Evolutionary conservation across 495 filamentous ascomycete genomes (phyloP), one percentile per base, ranked within the genome.

Genomic region (Copromyces sp.): DNA sequence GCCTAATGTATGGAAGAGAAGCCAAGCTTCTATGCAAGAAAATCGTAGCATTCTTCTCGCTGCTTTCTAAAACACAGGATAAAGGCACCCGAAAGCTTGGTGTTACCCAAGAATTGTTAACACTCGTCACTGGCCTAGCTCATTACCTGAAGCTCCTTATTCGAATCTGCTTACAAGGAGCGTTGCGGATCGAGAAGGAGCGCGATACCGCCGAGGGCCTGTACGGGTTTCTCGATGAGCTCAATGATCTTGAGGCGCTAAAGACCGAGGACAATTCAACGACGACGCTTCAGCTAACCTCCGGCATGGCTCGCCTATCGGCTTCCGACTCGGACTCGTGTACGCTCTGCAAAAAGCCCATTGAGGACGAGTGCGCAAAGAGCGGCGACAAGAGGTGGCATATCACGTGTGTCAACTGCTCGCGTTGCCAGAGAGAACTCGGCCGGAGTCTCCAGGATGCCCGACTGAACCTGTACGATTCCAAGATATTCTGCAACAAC

Each of bases 111-210:
- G 96, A 98, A 78, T 86, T 99, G 32, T 84, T 99, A 16, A 95
- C 94, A 12, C 86, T 99, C 16, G 96, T 99, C 68, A 99, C 96
- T 14, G 95, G 96, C 29, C 89, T 99, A 39, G 96, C 96, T 17
- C 96, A 99, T 82, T 99, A 99, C 78, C 88, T 99, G 29, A 99
- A 99, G 80, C 92, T 99, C 69, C 88, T 99, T 68, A 98, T 99
- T 74, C 90, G 96, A 24, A 99, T 98, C 73, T 96, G 95, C 76
- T 86, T 99, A 9, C 96, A 98, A 79, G 96, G 96, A 59, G 89
- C 95, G 12, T 85, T 99, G 44, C 94, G 92, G 80, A 88, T 98
- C 45, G 96, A 99, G 82, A 90, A 93, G 61, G 94, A 98, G 74
- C 89, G 89, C 73, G 84, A 87, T 42, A 91, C 86, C 44, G 81